Percentiles rank a stretch among this genome's conserved stretches.
These are phyloP conservation scores for Blastobotrys arbuscula DNA, from an alignment of 1,139 yeast species.

Conservation along the genomic window DNA sequence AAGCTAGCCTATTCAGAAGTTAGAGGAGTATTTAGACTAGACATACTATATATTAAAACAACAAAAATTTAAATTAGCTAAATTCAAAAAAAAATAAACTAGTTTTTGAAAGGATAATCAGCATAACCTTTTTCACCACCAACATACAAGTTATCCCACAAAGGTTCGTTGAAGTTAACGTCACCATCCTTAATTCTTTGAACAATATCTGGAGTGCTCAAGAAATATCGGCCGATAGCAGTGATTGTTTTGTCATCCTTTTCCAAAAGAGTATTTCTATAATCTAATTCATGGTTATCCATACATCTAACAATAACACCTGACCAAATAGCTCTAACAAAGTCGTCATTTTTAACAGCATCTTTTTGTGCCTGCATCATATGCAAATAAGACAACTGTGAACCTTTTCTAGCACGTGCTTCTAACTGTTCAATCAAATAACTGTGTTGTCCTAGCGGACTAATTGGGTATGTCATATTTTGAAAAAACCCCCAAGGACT, in stretches of 20 bases:
- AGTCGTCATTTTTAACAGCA: conserved; percentile 8
- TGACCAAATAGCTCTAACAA: conserved; percentile 33
- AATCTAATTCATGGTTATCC: conserved; percentile 11
- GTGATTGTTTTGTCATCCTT: conserved; percentile 38
- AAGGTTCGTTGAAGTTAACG: neutral
- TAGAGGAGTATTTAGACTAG: too few relatives aligned
- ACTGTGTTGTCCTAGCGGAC: conserved; percentile 29
- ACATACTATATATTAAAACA: too few relatives aligned
- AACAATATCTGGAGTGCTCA: conserved; percentile 47
- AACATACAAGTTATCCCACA: neutral
- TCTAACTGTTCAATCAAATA: conserved; percentile 26
- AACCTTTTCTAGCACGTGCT: conserved; percentile 31
- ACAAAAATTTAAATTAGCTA: too few relatives aligned
- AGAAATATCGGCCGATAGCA: conserved; percentile 44
- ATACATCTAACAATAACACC: conserved; percentile 45
- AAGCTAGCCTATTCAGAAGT: too few relatives aligned
- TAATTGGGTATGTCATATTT: conserved; percentile 34
- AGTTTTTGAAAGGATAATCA: conserved; percentile 24
- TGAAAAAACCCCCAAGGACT: conserved; percentile 51
- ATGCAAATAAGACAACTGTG: conserved; percentile 47
- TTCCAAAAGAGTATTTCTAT: neutral
- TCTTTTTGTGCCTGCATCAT: conserved; percentile 44
- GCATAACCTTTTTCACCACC: conserved; percentile 31
- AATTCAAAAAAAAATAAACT: too few relatives aligned
- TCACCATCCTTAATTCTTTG: conserved; percentile 29